These are phyloP conservation scores for Boeremia lycopersici DNA, from an alignment of 2,329 filamentous ascomycete genomes.

Conservation along the genomic window DNA sequence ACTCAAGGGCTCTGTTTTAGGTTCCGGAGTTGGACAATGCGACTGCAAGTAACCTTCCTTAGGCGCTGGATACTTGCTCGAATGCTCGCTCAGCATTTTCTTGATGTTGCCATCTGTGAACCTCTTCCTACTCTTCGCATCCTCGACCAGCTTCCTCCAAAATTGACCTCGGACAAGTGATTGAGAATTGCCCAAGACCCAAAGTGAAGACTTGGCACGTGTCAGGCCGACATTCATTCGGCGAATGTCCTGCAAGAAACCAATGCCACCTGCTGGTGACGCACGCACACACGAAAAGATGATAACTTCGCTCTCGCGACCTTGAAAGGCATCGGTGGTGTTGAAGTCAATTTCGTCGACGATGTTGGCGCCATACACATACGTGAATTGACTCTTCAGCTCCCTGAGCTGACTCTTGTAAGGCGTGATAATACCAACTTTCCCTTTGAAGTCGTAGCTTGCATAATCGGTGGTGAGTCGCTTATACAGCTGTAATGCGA, in stretches of 20 bases:
- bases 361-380: constrained; percentile 75
- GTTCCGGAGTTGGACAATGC: constrained; percentile 28
- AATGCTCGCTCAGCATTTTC: constrained; percentile 60
- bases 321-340: constrained; percentile 97
- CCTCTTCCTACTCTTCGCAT: constrained; percentile 74
- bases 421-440: constrained; percentile 95
- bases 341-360: constrained; percentile 91
- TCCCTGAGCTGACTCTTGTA: constrained; percentile 92
- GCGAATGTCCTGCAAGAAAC: constrained; percentile 96
- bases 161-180: constrained; percentile 86
- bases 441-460: constrained; percentile 73
- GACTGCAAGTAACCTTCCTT: constrained; percentile 31
- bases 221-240: constrained; percentile 99
- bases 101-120: constrained; percentile 75
- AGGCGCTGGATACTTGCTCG: constrained; percentile 49
- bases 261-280: constrained; percentile 89
- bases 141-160: constrained; percentile 84
- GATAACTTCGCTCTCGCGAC: constrained; percentile 95
- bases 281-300: constrained; percentile 99
- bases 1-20: constrained; percentile 32
- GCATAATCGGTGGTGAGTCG: constrained; percentile 75
- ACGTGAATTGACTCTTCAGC: constrained; percentile 75
- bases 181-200: constrained; percentile 91
- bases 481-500: constrained; percentile 84
- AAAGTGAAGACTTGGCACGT: constrained; percentile 93